Evolutionary conservation across 2,329 filamentous ascomycete genomes (phyloP).

Genomic region (Ophiostoma fasciatum): DNA sequence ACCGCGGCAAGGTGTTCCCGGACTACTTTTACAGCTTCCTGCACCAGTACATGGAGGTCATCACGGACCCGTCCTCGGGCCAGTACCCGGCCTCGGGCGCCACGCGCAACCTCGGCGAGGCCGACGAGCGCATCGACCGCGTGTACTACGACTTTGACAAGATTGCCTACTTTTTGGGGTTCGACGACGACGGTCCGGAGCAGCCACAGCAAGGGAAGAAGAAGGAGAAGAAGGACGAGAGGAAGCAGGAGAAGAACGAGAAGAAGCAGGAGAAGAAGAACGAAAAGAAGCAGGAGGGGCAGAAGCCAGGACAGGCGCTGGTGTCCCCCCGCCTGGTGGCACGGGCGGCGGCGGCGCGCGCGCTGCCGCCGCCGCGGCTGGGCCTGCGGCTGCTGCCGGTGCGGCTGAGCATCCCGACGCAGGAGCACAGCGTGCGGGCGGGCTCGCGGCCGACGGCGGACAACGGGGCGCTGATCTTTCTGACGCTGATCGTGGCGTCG

Average conservation of each 20-base stretch:
- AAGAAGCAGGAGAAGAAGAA: constrained; percentile 1
- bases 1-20: constrained; percentile 83
- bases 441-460: constrained; percentile 51
- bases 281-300: no score
- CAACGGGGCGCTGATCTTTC: constrained; percentile 83
- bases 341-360: no score
- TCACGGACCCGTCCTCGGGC: constrained; percentile 79
- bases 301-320: no score
- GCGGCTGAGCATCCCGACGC: constrained; percentile 73
- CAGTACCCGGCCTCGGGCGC: constrained; percentile 55
- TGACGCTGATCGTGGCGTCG: constrained; percentile 78
- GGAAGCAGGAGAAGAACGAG: constrained; percentile 10
- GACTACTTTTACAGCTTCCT: constrained; percentile 96
- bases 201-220: no score
- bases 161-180: constrained; percentile 85
- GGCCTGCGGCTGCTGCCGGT: constrained; percentile 59
- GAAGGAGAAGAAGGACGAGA: not conserved
- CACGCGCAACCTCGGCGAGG: constrained; percentile 61
- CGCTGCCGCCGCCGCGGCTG: constrained; percentile 25
- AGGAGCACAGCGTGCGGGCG: constrained; percentile 54
- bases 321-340: no score
- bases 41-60: constrained; percentile 92
- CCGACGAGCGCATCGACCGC: constrained; percentile 85
- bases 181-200: constrained; percentile 33
- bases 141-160: constrained; percentile 95